phyloP scores from a whole-genome alignment of 176 grass and related monocot species.

The Ananas comosus region DNA sequence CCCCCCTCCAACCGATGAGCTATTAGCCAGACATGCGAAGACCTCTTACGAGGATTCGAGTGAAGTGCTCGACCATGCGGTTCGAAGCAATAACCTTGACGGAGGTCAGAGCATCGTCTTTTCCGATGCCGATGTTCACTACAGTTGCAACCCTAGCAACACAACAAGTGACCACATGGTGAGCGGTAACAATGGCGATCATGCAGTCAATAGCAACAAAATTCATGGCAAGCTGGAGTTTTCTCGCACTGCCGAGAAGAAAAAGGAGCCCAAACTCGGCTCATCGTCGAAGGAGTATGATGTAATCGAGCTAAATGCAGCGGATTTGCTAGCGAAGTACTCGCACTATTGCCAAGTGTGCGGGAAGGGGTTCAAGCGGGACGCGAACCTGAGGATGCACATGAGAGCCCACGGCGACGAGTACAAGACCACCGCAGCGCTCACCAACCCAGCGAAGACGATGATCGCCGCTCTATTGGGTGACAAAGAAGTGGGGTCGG shows the following conservation, averaged over 20 bases:
- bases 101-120: neutral
- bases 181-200: too few species aligned
- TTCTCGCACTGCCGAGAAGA: neutral
- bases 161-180: neutral
- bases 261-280: neutral
- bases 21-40: neutral
- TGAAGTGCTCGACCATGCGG: too few species aligned
- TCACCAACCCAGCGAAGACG: slow-evolving; percentile 1
- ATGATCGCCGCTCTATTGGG: neutral
- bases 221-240: too few species aligned
- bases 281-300: neutral
- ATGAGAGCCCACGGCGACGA: slow-evolving; percentile 35
- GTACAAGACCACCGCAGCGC: slow-evolving; percentile 20
- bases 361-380: slow-evolving; percentile 34
- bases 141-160: neutral
- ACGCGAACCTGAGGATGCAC: slow-evolving; percentile 35
- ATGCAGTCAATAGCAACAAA: too few species aligned
- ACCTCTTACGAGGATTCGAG: too few species aligned
- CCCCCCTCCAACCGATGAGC: neutral
- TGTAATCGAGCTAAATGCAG: slow-evolving; percentile 23
- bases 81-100: too few species aligned
- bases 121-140: neutral
- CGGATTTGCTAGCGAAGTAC: slow-evolving; percentile 19
- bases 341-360: slow-evolving; percentile 31
- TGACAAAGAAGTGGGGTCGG: neutral